A percentile compares a stretch with the other conserved stretches of the same genome.
phyloP scores from a whole-genome alignment of 2,329 filamentous ascomycete genomes.

The Aspergillus japonicus region DNA sequence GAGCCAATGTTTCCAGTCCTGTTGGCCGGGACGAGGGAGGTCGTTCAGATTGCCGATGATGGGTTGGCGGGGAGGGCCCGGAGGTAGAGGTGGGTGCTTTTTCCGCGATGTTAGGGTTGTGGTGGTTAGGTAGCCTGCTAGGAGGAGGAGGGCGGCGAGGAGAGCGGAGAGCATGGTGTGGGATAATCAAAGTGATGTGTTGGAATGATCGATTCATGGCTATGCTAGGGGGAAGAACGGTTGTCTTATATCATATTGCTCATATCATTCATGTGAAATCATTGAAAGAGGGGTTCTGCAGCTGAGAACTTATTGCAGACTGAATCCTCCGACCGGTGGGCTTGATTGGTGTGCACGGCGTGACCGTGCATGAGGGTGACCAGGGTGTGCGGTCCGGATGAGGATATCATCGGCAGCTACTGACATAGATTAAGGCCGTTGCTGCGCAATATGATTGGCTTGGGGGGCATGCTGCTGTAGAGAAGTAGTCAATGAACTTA shows the following conservation, averaged over 20 bases:
- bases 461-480: too few species aligned
- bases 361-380: background rate
- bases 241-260: too few species aligned
- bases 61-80: slow-evolving; percentile 49
- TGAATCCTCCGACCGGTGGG: background rate
- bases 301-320: background rate
- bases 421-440: background rate
- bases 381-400: background rate
- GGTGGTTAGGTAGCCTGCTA: background rate
- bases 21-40: slow-evolving; percentile 39
- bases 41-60: slow-evolving; percentile 51
- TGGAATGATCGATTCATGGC: too few species aligned
- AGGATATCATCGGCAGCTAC: background rate
- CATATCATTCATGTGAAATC: background rate
- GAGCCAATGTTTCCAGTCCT: slow-evolving; percentile 42
- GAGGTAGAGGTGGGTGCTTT: slow-evolving; percentile 36
- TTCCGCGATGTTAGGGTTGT: background rate
- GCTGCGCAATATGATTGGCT: background rate
- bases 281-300: background rate
- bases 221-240: too few species aligned
- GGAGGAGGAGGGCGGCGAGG: background rate
- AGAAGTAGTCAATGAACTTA: too few species aligned
- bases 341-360: background rate
- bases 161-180: background rate
- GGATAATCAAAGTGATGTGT: too few species aligned